A percentile compares a stretch with the other conserved stretches of the same genome.
These are phyloP conservation scores for Hygrocybe coccinea DNA, from an alignment of 768 basidiomycete genomes.

Conservation along the genomic window DNA sequence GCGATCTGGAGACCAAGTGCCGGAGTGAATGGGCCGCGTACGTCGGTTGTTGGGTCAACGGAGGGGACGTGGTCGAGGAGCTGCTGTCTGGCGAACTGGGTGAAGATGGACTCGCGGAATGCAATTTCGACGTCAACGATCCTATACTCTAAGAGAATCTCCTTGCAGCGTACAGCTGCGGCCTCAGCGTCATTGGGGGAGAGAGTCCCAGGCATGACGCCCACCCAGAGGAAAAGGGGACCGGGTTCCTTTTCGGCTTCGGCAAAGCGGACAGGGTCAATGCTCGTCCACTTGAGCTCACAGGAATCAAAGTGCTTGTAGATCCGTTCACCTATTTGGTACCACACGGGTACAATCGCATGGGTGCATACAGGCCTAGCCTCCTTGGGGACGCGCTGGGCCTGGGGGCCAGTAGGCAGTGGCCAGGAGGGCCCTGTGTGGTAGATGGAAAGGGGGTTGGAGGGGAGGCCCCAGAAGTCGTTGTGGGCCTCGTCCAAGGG, in stretches of 20 bases:
- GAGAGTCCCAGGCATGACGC: conserved; percentile 26
- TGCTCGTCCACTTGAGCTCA: conserved; percentile 21
- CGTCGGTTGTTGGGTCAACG: conserved; percentile 9
- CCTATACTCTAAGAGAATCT: conserved; percentile 19
- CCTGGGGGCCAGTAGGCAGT: conserved; percentile 7
- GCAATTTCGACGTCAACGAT: conserved; percentile 28
- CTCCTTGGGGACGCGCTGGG: conserved; percentile 19
- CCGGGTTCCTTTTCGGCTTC: conserved; percentile 13
- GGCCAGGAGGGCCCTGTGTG: conserved; percentile 22
- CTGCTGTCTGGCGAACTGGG: conserved; percentile 16
- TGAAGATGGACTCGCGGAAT: conserved; percentile 26
- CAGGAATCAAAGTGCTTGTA: conserved; percentile 19
- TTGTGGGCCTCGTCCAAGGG: conserved; percentile 7
- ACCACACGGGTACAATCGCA: conserved; percentile 21
- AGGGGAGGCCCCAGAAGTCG: conserved; percentile 24
- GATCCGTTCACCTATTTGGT: conserved; percentile 15
- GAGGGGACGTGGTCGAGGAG: conserved; percentile 16
- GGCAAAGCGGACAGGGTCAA: conserved; percentile 27
- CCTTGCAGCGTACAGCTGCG: conserved; percentile 21
- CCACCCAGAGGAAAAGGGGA: conserved; percentile 23
- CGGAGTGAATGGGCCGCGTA: conserved; percentile 24
- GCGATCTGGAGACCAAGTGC: conserved; percentile 26
- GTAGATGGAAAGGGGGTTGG: conserved; percentile 21
- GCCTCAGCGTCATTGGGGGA: conserved; percentile 19
- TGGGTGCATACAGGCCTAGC: conserved; percentile 24